Evolutionary conservation across 225 moss, liverwort and hornwort genomes (phyloP), one percentile per base, ranked within the genome.

Genomic region (Straminergon stramineum): DNA sequence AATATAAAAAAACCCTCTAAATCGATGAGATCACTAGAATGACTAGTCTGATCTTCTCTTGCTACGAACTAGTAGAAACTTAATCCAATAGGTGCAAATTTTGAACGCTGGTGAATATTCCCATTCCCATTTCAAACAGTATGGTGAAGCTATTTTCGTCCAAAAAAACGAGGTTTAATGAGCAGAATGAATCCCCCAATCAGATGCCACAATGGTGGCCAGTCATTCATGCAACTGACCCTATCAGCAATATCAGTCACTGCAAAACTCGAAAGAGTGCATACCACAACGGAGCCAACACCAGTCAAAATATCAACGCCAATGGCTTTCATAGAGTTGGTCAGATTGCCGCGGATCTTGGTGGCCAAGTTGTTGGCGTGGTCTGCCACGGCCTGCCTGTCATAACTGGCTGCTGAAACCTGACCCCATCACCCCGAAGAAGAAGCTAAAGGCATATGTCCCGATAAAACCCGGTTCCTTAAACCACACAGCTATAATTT

Each of bases 281-380:
- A 82, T 96, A 98, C 98, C 94, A 95, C 90, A 82, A 99, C 91
- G 35, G 96, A 97, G 85, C 99, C 99, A 90, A 99, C 85, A 90
- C 99, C 99, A 66, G 94, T 96, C 92, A 99, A 92, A 80, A 99
- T 96, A 60, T 99, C 99, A 77, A 99, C 99, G 41, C 99, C 99
- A 75, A 99, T 86, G 55, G 94, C 96, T 88, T 97, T 97, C 99
- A 99, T 97, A 55, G 99, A 99, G 92, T 95, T 97, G 39, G 99
- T 97, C 80, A 99, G 90, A 89, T 96, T 99, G 82, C 97, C 99
- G 51, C 99, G 96, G 88, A 99, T 99, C 91, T 97, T 99, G 77
- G 96, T 95, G 70, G 96, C 97, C 91, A 99, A 92, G 86, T 95
- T 95, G 81, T 95, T 95, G 37, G 99, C 99, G 75, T 99, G 99